Evolutionary conservation across 176 grass and related monocot genomes (phyloP), one percentile per base, ranked within the genome.

Genomic region (Carex scoparia): DNA sequence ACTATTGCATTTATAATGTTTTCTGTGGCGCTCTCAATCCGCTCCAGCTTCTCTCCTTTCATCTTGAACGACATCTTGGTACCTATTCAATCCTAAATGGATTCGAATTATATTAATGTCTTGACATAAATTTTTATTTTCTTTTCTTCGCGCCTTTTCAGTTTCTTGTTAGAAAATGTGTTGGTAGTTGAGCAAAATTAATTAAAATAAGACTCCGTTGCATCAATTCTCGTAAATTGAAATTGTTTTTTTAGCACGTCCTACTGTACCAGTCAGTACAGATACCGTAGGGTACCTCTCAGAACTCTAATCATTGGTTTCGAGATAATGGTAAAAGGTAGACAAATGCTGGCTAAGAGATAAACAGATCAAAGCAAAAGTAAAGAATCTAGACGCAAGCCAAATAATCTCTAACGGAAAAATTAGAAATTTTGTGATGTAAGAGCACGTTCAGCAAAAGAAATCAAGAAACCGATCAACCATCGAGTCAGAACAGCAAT

Each of bases 1-100:
- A 90, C 87, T 63, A 95, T 90, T 59, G 84, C 87, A 79, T 82
- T 74, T 83, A 93, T 79, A 69, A 95, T 78, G 60, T 93, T 98
- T 87, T 90, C 93, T 72, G 91, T 75, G 63, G 60, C 77, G 61
- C 84, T 91, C 81, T 87, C 87, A 14, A 87, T 55, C 66, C 87
- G 85, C 70, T 94, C 91, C 1, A 86, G 12, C 87, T 91, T 94
- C 79, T 90, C 86, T 38, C 80, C 80, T 67, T 83, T 83, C 18
- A 68, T 18, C 64, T 83, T 83, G 64, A 83, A 83, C 23, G 80
- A 83, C 80, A 83, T 83, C 64, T 62, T 67, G 19, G 18, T 9
- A 83, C 46, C 80, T 83, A 65, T 31, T 44, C 10, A 56, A 30
- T 77, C 35, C 33, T 2, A 70, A 70, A 70, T 42, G 37, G 40